Evolutionary conservation across 345 rosid genomes (phyloP), one percentile per base, ranked within the genome.

Genomic region (Euphorbia tirucalli): DNA sequence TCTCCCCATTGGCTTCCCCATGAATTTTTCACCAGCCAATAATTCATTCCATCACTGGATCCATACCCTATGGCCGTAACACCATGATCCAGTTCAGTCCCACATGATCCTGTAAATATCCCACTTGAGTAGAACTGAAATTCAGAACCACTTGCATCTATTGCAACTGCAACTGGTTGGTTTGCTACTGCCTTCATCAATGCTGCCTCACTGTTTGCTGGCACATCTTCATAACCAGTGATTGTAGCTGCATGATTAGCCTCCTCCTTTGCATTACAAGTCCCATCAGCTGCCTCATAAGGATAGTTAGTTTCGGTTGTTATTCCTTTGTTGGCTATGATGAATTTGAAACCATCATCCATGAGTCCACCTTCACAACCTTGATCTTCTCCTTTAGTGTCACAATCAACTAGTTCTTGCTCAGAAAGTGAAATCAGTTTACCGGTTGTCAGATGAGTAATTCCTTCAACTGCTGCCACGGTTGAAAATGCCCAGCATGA

Each of bases 381-480:
- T 13, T 74, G 73, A 49, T 70, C 35, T 25, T n/a, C 72, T 14
- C 72, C 35, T 0, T 46, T 61, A 1, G 32, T 70, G 66, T 83
- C 88, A 67, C 87, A 85, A 46, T 81, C 85, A 11, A 85, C 83
- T 18, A 85, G 59, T 68, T 85, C 82, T 70, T 85, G 87, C 56
- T 83, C 84, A 0, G 87, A 83, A 1, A 81, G 73, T 1, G 85
- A 81, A 31, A 79, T 49, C 61, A 85, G 13, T 66, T 83, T 79
- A 0, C 81, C 76, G 0, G 77, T 63, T 39, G 75, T 46, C 9
- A 83, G 50, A 69, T 67, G 31, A 37, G 66, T 57, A 25, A 83
- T 63, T 66, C 87, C 89, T 78, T 85, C 85, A 39, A 79, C 65
- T 1, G 85, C 89, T 1, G 87, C 85, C 50, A 85, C 87, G 0